These are phyloP conservation scores for Lodderomyces oxycetoniae DNA, from an alignment of 1,139 yeast genomes.

Conservation along the genomic window DNA sequence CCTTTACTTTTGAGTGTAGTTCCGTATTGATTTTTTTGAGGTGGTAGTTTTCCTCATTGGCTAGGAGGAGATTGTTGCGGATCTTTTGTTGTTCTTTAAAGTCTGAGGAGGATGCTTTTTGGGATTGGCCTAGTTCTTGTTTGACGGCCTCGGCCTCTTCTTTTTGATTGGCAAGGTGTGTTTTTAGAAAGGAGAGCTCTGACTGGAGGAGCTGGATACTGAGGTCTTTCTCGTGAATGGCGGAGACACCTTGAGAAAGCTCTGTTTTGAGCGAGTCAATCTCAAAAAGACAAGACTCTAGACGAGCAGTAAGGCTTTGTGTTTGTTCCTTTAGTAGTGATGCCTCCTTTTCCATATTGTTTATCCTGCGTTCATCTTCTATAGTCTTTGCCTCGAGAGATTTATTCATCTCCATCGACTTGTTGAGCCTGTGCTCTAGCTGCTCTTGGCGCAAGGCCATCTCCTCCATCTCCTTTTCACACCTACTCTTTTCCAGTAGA, in stretches of 20 bases:
- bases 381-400: constrained; percentile 42
- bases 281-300: constrained; percentile 45
- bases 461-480: constrained; percentile 50
- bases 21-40: constrained; percentile 35
- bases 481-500: constrained; percentile 40
- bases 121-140: constrained; percentile 34
- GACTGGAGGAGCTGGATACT: constrained; percentile 5
- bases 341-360: constrained; percentile 48
- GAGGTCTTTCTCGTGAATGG: constrained; percentile 23
- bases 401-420: constrained; percentile 45
- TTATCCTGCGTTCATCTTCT: constrained; percentile 43
- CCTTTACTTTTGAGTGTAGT: constrained; percentile 28
- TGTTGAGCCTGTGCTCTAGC: constrained; percentile 39
- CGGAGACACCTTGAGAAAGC: constrained; percentile 37
- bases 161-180: constrained; percentile 35
- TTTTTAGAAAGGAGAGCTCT: constrained; percentile 30
- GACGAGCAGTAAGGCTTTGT: constrained; percentile 45
- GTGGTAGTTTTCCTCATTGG: constrained; percentile 42
- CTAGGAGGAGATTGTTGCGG: constrained; percentile 35
- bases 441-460: constrained; percentile 49
- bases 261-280: constrained; percentile 46
- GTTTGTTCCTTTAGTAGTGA: constrained; percentile 48
- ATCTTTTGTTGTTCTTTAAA: constrained; percentile 35
- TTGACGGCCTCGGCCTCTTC: constrained; percentile 30
- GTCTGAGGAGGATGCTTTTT: constrained; percentile 27